Conservation (phyloP, 257 asterid species). For the Coffea canephora region DNA sequence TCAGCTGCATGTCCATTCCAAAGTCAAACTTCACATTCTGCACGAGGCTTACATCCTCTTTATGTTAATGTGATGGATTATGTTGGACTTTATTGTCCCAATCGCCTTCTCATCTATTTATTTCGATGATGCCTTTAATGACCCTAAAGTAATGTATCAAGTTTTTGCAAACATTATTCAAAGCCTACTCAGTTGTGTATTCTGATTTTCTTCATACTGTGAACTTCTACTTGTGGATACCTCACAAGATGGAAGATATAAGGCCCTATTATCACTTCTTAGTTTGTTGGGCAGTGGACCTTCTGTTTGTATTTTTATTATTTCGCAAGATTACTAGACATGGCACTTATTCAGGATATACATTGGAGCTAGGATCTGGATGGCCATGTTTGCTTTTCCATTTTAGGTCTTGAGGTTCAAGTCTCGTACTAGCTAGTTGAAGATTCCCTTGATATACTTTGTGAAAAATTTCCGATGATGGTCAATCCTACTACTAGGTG, state of each 20-base stretch:
- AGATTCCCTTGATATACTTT: too few species aligned
- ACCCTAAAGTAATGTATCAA: neutral
- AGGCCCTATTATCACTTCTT: neutral
- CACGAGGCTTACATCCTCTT: neutral
- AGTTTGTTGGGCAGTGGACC: neutral
- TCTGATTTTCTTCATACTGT: neutral
- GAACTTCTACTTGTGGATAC: neutral
- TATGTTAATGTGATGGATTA: neutral
- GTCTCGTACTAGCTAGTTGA: neutral
- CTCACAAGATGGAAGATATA: neutral
- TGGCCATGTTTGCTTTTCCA: neutral
- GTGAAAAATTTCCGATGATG: neutral
- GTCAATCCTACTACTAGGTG: neutral
- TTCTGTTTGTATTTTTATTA: neutral
- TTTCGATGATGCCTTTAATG: neutral
- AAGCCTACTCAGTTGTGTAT: neutral
- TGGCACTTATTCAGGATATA: neutral
- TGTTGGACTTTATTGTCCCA: neutral
- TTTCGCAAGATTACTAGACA: neutral
- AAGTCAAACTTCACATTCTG: constrained; percentile 8
- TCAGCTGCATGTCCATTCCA: constrained; percentile 8
- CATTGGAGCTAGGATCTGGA: neutral
- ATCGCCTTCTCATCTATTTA: too few species aligned
- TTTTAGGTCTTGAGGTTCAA: neutral
- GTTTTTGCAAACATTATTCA: neutral